Base-by-base conservation (phyloP, 2,329 filamentous ascomycete species). In the Fusarium bulbicola region DNA sequence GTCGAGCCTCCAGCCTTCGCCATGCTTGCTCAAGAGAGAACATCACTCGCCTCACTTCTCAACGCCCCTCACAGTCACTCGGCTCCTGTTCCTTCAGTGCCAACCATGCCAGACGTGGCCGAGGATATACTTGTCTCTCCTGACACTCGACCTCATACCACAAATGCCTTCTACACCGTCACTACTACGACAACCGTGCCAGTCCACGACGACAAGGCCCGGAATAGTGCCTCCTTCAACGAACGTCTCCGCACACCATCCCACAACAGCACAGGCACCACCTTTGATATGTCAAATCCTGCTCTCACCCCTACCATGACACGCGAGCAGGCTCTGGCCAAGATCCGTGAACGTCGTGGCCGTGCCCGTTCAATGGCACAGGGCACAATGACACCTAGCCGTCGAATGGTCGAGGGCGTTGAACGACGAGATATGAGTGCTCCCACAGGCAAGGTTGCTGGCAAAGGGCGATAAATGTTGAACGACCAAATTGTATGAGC, bases 311-410 rank as follows among this genome's bases (percentile, higher is more conserved):
- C 90, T 10, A 92, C 90, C 43, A 90, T 92, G 88, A 89, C 89
- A 32, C 87, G 93, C 60, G 93, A 94, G 80, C 87, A 94, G 80
- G 93, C 93, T 7, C 86, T 95, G 21, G 92, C 92, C 62, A 90
- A 92, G 79, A 95, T 95, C 74, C 87, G 91, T 59, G 91, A 93
- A 82, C 86, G 93, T 34, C 85, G 93, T 59, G 92, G 92, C 12
- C 85, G 93, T 50, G 92, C 93, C 63, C 87, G 90, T 74, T 93
- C 91, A 79, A 88, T 92, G 64, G 90, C 90, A 9, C 86, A 90
- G 59, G 90, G 89, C 6, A 87, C 89, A 11, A 84, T 87, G 67
- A 92, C 91, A 26, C 77, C 79, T 13, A 84, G 85, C 69, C 90
- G 88, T 81, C 86, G 88, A 80, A 88, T 89, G 85, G 79, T 89